Base-by-base conservation (phyloP, 108 stramenopile species). In the Licmophora abbreviata region DNA sequence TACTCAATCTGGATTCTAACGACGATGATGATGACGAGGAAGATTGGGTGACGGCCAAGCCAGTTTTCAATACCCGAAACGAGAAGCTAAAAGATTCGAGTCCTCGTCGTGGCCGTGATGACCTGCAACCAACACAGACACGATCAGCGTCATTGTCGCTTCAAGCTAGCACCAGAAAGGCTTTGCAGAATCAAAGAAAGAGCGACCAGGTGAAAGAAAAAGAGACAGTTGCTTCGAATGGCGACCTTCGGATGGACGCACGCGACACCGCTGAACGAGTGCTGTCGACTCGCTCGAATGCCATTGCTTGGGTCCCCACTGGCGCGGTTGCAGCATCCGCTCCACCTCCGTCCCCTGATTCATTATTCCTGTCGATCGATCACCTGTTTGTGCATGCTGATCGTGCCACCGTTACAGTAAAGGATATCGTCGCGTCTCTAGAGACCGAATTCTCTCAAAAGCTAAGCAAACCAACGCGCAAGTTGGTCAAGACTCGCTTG, bases 381-480 rank as follows among this genome's bases (percentile, higher is more conserved):
- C 36, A 36, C 21, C 58, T 73, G 8, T 73, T 68, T 68, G 14
- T 28, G 28, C 42, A 51, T 21, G 58, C 48, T 15, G 67, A 68
- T 21, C 58, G 41, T 7, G 58, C 64, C 34, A 31, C 63, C 18
- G 63, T 68, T 24, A 68, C 71, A 14, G 56, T 73, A 11, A 63
- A 68, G 12, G 51, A 64, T 31, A 54, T 73, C 46, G 25, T 52
- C 3, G 37, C 43, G 23, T 48, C 50, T 0, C 51, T 73, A 14
- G 66, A 58, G 8, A 25, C 3, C 32, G 53, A 63, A 46, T 68
- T 68, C 24, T 44, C 51, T 17, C 20, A 51, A 22, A 22, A 49
- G 30, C 45, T 73, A 12, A 31, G 54, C n/a, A 68, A 68, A 44
- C 29, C 23, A 7, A 63, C 21, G 42, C 54, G 68, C 41, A 63